phyloP scores from a whole-genome alignment of 2,329 filamentous ascomycete species.

The Rhinocladiella similis region DNA sequence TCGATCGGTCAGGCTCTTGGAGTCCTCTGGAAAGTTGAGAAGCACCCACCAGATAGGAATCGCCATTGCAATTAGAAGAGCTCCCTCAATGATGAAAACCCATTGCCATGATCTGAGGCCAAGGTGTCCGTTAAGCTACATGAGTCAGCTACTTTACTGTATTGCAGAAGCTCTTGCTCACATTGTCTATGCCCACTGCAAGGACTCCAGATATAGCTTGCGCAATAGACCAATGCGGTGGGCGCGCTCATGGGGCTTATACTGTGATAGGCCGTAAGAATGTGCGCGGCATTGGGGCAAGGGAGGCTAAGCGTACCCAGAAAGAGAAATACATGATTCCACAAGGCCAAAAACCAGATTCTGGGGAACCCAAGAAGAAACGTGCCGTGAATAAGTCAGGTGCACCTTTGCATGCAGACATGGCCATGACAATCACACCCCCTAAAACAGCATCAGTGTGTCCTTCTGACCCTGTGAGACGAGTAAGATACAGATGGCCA shows the following conservation, averaged over 20 bases:
- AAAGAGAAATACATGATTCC: constrained; percentile 30
- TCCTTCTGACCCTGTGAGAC: too few relatives aligned
- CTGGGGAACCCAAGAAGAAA: constrained; percentile 26
- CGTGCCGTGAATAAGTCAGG: constrained; percentile 19
- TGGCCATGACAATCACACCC: constrained; percentile 47
- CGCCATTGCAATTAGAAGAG: constrained; percentile 1
- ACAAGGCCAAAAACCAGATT: constrained; percentile 23
- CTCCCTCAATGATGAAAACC: constrained; percentile 18
- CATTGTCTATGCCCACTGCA: constrained; percentile 21
- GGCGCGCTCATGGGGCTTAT: constrained; percentile 28
- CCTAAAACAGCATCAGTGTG: constrained; percentile 27
- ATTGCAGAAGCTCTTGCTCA: too few relatives aligned
- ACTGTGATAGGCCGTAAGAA: background rate
- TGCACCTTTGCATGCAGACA: constrained; percentile 12
- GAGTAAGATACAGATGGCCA: too few relatives aligned
- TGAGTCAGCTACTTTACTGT: too few relatives aligned
- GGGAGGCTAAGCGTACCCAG: constrained; percentile 1
- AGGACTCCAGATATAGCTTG: constrained; percentile 24
- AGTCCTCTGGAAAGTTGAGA: constrained; percentile 23
- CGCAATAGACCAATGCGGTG: constrained; percentile 26
- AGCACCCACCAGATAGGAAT: constrained; percentile 19
- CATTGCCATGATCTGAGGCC: constrained; percentile 21
- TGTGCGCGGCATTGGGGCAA: too few relatives aligned
- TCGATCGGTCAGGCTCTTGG: constrained; percentile 12
- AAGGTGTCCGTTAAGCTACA: constrained; percentile 27